phyloP scores from a whole-genome alignment of 2,329 filamentous ascomycete genomes.

The Fusarium piperis region DNA sequence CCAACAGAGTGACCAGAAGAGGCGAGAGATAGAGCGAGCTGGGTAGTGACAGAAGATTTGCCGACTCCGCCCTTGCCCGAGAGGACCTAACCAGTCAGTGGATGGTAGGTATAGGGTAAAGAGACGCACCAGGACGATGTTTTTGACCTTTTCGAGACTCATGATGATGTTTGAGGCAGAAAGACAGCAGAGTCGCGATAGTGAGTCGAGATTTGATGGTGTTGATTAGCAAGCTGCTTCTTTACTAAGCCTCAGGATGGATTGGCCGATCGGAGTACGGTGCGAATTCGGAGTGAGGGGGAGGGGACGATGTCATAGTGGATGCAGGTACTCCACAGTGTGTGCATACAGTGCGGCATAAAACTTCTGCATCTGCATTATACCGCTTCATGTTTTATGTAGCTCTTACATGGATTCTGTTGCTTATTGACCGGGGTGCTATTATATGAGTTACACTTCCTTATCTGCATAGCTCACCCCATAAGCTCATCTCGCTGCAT shows the following conservation, averaged over 20 bases:
- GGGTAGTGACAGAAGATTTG: slow-evolving; percentile 97
- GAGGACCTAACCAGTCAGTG: slow-evolving; percentile 66
- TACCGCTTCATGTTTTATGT: not conserved
- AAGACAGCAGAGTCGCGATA: not conserved
- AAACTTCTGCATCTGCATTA: not conserved
- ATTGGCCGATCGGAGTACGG: slow-evolving; percentile 28
- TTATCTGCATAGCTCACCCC: not conserved
- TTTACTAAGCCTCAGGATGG: slow-evolving; percentile 40
- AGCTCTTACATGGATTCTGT: not conserved
- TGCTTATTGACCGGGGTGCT: not conserved
- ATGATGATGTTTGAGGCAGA: slow-evolving; percentile 43
- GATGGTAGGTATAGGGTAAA: not conserved
- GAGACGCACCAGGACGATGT: slow-evolving; percentile 75
- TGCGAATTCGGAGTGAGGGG: slow-evolving; percentile 8
- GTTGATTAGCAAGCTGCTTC: slow-evolving; percentile 42
- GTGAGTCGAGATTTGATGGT: slow-evolving; percentile 1
- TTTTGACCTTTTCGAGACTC: slow-evolving; percentile 69
- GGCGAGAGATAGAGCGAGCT: slow-evolving; percentile 89
- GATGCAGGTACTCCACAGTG: slow-evolving; percentile 3
- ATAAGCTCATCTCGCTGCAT: not conserved
- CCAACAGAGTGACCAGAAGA: slow-evolving; percentile 89
- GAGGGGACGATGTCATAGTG: slow-evolving; percentile 13
- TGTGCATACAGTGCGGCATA: not conserved
- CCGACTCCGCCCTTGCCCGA: slow-evolving; percentile 98
- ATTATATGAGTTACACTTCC: not conserved